phyloP scores from a whole-genome alignment of 257 asterid species.

The Galeopsis tetrahit region DNA sequence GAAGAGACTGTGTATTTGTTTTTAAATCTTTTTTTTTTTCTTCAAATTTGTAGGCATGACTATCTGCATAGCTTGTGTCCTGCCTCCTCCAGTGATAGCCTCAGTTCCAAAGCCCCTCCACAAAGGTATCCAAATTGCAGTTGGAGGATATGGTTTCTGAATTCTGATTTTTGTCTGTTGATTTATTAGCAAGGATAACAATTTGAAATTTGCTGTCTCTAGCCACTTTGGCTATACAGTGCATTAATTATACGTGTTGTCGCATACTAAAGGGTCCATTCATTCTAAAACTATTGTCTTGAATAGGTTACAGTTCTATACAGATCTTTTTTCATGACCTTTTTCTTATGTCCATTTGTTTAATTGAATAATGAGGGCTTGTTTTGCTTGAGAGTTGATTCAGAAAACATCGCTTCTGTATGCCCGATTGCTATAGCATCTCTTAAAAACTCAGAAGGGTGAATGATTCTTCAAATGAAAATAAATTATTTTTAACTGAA shows the following conservation, averaged over 20 bases:
- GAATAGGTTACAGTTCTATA: slow-evolving; percentile 9
- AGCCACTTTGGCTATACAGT: not conserved
- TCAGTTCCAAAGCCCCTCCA: slow-evolving; percentile 49
- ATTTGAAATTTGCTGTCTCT: not conserved
- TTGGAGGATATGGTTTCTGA: not conserved
- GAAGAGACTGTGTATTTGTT: slow-evolving; percentile 2
- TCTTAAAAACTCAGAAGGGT: slow-evolving; percentile 7
- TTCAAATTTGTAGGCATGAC: slow-evolving; percentile 59
- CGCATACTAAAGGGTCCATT: not conserved
- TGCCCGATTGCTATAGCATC: slow-evolving; percentile 16
- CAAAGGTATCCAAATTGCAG: slow-evolving; percentile 52
- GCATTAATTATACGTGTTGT: slow-evolving; percentile 16
- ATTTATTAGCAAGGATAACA: slow-evolving; percentile 6
- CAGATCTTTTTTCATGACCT: not conserved
- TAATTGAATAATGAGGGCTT: slow-evolving; percentile 13
- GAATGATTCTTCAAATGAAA: slow-evolving; percentile 6
- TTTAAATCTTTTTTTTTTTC: not conserved
- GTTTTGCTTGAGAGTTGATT: not conserved
- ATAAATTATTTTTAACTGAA: slow-evolving; percentile 4
- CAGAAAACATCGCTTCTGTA: slow-evolving; percentile 1
- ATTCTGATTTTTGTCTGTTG: slow-evolving; percentile 12
- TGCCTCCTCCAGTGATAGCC: slow-evolving; percentile 45
- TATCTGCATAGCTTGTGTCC: slow-evolving; percentile 77
- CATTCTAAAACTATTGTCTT: slow-evolving; percentile 14
- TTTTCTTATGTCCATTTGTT: slow-evolving; percentile 10